Conservation (phyloP, 2,329 filamentous ascomycete species). For the Cercospora sp. region DNA sequence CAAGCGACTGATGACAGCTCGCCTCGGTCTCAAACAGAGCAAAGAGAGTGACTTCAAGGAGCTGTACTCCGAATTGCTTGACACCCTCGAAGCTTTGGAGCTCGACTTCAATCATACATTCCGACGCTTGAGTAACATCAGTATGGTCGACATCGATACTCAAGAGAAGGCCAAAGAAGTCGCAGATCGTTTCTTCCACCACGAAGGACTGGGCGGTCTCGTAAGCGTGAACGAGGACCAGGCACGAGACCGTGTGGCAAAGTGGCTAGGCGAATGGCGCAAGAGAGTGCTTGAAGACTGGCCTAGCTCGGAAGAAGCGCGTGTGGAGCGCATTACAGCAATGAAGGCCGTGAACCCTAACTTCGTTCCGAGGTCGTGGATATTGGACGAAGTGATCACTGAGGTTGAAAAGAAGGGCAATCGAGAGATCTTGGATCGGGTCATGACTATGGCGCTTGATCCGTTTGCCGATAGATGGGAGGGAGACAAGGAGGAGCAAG, state of each 20-base stretch:
- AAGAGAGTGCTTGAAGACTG: constrained; percentile 73
- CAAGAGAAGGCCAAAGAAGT: constrained; percentile 63
- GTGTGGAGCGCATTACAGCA: constrained; percentile 63
- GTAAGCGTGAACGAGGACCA: constrained; percentile 60
- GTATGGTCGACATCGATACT: constrained; percentile 62
- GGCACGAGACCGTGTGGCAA: constrained; percentile 65
- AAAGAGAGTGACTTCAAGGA: constrained; percentile 75
- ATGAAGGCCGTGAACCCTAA: constrained; percentile 93
- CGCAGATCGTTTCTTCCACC: constrained; percentile 76
- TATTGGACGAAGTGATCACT: constrained; percentile 89
- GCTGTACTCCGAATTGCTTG: constrained; percentile 78
- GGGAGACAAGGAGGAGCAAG: constrained; percentile 69
- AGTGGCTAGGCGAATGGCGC: constrained; percentile 82
- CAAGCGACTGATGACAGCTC: constrained; percentile 75
- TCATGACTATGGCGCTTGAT: constrained; percentile 79
- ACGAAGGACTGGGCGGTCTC: constrained; percentile 64
- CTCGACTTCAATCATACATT: constrained; percentile 96
- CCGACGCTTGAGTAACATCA: constrained; percentile 69
- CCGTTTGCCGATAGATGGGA: constrained; percentile 82
- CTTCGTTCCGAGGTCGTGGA: constrained; percentile 87
- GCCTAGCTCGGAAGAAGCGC: constrained; percentile 56
- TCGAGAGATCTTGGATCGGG: constrained; percentile 70
- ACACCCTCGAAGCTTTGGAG: constrained; percentile 76
- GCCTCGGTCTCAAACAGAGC: constrained; percentile 71
- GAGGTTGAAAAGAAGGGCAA: constrained; percentile 84